Base-by-base conservation (phyloP, 768 basidiomycete species). In the Psilocybe cubensis region DNA sequence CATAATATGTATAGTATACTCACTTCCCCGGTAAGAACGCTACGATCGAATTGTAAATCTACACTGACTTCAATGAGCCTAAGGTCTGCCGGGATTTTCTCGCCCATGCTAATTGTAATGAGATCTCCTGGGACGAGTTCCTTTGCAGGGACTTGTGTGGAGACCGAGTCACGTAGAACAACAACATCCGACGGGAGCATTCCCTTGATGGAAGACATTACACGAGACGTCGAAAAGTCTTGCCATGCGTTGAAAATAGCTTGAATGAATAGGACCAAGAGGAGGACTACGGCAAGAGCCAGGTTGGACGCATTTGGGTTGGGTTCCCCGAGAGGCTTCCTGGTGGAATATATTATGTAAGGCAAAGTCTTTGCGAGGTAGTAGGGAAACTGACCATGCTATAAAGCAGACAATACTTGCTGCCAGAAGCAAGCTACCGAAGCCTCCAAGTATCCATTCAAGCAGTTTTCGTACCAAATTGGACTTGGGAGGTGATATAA, bases 71-170 rank as follows among this genome's bases (percentile, higher is more conserved):
- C 75, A 31, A 89, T 77, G n/a, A 91, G 73, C 47, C 84, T 80
- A 14, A 91, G 56, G 63, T 91, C 89, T 3, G 89, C 88, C 0
- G 89, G 89, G 2, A 90, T 80, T 14, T 87, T 84, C 64, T 85
- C 83, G 23, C 89, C 89, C 54, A 89, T 80, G 23, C 72, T 72
- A 64, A 91, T 80, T 1, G 77, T 74, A 51, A 89, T 80, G 25
- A 91, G 68, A 64, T 91, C 89, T 12, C 89, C 89, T 0, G 83
- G 82, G 6, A 90, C 85, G 35, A 88, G 81, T 41, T 85, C 79
- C 55, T 83, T 80, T 9, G 86, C 86, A 11, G 84, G 76, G 0
- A 85, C 72, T 46, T 77, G 83, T 17, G 63, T 68, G 44, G 73
- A 72, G 18, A 68, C 68, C 64, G 60, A 74, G 64, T 89, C 83